A percentile compares a stretch with the other conserved stretches of the same genome.
Conservation (phyloP, 2,329 filamentous ascomycete genomes). For the Aspergillus pseudonomiae region DNA sequence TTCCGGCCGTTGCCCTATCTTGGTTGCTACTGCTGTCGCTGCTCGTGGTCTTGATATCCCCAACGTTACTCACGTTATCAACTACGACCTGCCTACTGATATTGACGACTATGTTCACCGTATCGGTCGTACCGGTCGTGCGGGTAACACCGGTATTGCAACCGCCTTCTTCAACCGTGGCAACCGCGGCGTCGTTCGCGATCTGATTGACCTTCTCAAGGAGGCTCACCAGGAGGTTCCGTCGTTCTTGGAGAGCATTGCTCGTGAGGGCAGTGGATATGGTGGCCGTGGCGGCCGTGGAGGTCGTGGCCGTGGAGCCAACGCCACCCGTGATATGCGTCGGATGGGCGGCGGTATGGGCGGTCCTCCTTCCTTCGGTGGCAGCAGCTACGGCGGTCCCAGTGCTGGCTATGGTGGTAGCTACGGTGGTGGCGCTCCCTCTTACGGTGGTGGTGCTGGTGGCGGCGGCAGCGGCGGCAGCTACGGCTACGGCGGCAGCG, state of each 20-base stretch:
- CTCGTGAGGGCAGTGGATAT: conserved; percentile 84
- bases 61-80: conserved; percentile 95
- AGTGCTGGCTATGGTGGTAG: conserved; percentile 32
- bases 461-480: conserved; percentile 38
- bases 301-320: conserved; percentile 65
- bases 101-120: conserved; percentile 99
- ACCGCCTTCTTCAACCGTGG: conserved; percentile 99
- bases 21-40: conserved; percentile 95
- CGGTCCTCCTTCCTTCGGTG: conserved; percentile 40
- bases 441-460: conserved; percentile 21
- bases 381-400: conserved; percentile 37
- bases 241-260: conserved; percentile 92
- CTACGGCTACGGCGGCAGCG: conserved; percentile 30
- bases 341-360: conserved; percentile 60
- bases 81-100: conserved; percentile 98
- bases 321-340: conserved; percentile 85
- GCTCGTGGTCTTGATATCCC: conserved; percentile 91
- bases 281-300: conserved; percentile 75
- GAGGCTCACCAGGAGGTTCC: conserved; percentile 98
- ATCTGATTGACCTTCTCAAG: conserved; percentile 96
- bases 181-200: conserved; percentile 95
- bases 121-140: conserved; percentile 99
- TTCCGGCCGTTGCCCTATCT: conserved; percentile 89
- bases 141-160: conserved; percentile 96
- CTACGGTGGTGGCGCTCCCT: conserved; percentile 27